Base-by-base conservation (phyloP, 2,329 filamentous ascomycete species). In the Colletotrichum caudatum region DNA sequence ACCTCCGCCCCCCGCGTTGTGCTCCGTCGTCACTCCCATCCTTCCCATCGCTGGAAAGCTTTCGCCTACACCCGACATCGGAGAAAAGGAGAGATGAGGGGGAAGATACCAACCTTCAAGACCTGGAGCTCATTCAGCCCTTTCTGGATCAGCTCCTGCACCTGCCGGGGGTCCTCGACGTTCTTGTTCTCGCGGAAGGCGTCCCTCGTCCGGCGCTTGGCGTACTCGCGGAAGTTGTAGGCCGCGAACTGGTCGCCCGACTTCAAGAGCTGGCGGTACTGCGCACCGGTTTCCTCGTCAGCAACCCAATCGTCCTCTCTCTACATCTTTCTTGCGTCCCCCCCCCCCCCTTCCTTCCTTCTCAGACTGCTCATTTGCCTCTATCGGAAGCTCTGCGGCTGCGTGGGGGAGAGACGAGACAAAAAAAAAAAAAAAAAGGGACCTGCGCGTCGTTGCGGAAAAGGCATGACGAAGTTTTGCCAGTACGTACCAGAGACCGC, bases 191-290 rank as follows among this genome's bases (percentile, higher is more conserved):
- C 94, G 77, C 92, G 89, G 82, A 98, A 99, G 5, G 94, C 92
- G 85, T 98, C 96, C 80, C 89, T 89, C 80, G 96, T 97, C 82
- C 95, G 90, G 79, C 96, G 92, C 83, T 91, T 93, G 65, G 96
- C 95, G 83, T 99, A 99, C 82, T 98, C 95, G 84, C 96, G 91
- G 88, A 98, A 99, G 84, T 98, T 99, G 87, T 98, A 99, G 76
- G 93, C 90, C 74, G 94, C 90, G 82, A 99, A 98, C 79, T 97
- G 93, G 73, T 88, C 87, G 74, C 94, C 91, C 81, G 96, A 93
- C 77, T 95, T 93, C 78, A 98, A 87, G 77, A 99, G 86, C 78
- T 95, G 95, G 76, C 96, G 95, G 84, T 97, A 98, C 95, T 97
- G 74, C 54, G 54, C 33, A 57, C 5, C 20, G 18, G 33, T 39